Evolutionary conservation across 2,329 filamentous ascomycete species (phyloP).

Genomic region (Epichloe festucae): DNA sequence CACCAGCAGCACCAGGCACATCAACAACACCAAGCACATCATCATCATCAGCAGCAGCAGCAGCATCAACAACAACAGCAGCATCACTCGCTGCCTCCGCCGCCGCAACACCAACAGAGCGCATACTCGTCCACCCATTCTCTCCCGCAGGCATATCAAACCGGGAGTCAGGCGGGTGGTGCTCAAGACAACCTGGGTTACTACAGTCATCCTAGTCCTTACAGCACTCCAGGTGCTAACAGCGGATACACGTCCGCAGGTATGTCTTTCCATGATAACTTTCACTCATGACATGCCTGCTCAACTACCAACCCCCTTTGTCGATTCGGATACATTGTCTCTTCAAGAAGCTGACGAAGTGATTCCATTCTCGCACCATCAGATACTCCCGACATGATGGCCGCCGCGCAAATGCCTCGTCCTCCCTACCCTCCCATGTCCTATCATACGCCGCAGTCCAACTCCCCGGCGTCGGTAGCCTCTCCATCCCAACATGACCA

Average conservation of each 20-base stretch:
- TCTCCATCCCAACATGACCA: conserved; percentile 83
- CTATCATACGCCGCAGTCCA: conserved; percentile 90
- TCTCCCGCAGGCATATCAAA: conserved; percentile 53
- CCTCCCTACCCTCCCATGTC: conserved; percentile 75
- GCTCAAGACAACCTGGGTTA: conserved; percentile 58
- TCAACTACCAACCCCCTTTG: no score
- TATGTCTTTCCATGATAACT: conserved; percentile 32
- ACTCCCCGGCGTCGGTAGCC: conserved; percentile 84
- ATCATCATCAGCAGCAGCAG: conserved; percentile 27
- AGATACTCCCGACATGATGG: conserved; percentile 56
- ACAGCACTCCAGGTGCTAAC: conserved; percentile 68
- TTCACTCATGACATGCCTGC: neutral
- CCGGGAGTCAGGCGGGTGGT: conserved; percentile 47
- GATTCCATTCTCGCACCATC: neutral
- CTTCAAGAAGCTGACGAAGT: neutral
- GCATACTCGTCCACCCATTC: conserved; percentile 58
- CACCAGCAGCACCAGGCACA: conserved; percentile 51
- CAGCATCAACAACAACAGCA: conserved; percentile 52
- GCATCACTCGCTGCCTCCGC: conserved; percentile 7
- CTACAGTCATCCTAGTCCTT: conserved; percentile 66
- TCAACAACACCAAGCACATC: conserved; percentile 48
- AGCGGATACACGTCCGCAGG: conserved; percentile 81
- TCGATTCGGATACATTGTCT: neutral
- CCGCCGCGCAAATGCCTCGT: conserved; percentile 55
- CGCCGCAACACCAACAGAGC: conserved; percentile 46